Evolutionary conservation across 441 rosid species (phyloP).

Genomic region (Pelargonium australe): DNA sequence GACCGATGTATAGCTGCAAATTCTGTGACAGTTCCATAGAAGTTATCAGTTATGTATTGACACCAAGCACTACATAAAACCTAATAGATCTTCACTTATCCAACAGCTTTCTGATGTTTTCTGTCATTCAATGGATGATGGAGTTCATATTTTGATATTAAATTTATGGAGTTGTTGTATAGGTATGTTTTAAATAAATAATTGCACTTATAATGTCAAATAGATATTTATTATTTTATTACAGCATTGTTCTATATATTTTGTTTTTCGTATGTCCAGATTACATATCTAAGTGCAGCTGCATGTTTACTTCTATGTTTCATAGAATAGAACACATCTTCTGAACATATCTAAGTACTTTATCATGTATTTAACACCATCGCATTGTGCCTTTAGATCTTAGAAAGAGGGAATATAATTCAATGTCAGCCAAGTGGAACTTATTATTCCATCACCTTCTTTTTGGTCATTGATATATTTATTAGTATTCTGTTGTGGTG

Average conservation of each 20-base stretch:
- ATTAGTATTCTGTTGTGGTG: background rate
- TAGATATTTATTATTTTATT: too few relatives aligned
- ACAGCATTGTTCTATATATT: background rate
- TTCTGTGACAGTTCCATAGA: background rate
- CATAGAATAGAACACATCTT: background rate
- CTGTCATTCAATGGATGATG: background rate
- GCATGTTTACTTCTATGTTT: background rate
- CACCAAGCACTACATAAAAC: background rate
- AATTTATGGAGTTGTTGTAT: too few relatives aligned
- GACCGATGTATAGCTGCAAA: background rate
- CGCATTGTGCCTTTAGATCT: background rate
- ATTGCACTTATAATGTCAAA: background rate
- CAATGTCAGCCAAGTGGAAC: conserved; percentile 8
- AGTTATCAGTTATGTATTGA: background rate
- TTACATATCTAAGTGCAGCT: background rate
- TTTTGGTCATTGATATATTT: conserved; percentile 2
- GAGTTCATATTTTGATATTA: background rate
- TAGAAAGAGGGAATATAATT: background rate
- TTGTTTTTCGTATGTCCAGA: background rate
- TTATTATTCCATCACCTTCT: background rate
- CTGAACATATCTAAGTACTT: background rate
- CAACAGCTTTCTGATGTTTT: background rate
- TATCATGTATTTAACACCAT: background rate
- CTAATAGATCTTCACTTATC: background rate
- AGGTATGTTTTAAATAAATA: background rate